Conservation (phyloP, 2,329 filamentous ascomycete species). For the Hymenoscyphus linearis region DNA sequence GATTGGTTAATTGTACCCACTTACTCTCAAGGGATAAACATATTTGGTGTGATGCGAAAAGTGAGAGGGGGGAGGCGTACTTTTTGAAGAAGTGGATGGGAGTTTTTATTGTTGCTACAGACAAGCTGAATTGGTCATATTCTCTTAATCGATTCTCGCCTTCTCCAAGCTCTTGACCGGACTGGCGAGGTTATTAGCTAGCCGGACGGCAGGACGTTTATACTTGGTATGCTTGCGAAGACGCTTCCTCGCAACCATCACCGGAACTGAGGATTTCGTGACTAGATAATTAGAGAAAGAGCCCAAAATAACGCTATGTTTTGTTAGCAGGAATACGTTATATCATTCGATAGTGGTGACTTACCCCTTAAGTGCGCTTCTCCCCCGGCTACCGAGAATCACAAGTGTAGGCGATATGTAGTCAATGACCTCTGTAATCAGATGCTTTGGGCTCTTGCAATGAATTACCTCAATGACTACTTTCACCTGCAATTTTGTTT, state of each 20-base stretch:
- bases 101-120: neutral
- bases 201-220: constrained; percentile 62
- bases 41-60: neutral
- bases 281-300: constrained; percentile 98
- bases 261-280: constrained; percentile 91
- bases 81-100: neutral
- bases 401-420: constrained; percentile 86
- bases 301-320: constrained; percentile 74
- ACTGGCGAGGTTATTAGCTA: constrained; percentile 77
- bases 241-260: constrained; percentile 95
- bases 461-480: constrained; percentile 95
- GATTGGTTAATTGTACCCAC: neutral
- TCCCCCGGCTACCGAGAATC: constrained; percentile 84
- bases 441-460: constrained; percentile 94
- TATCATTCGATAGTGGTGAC: constrained; percentile 29
- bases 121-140: neutral
- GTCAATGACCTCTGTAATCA: constrained; percentile 97
- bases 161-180: constrained; percentile 62
- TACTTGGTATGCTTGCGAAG: constrained; percentile 82
- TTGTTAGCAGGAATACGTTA: constrained; percentile 30
- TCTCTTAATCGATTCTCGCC: constrained; percentile 70
- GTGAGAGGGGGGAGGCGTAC: neutral
- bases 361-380: constrained; percentile 89
- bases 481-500: constrained; percentile 86
- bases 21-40: neutral